Base-by-base conservation (phyloP, 2,329 filamentous ascomycete species). In the Daldinia sp. region DNA sequence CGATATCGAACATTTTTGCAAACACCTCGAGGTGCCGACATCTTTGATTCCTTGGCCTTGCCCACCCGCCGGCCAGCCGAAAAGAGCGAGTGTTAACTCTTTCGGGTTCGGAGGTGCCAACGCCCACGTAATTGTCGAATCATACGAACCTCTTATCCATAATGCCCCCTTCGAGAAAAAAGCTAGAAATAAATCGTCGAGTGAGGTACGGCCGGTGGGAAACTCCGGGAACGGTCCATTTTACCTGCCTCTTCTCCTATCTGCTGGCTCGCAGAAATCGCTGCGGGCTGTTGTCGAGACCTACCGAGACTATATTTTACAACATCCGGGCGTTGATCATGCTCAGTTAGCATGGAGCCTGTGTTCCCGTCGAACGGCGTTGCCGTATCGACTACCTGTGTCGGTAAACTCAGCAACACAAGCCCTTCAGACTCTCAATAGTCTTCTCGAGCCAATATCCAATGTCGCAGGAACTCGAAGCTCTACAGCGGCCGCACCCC, bases 101-200 rank as follows among this genome's bases (percentile, higher is more conserved):
- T 84, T 84, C 35, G 82, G 82, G 0, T 84, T 83, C 64, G 82
- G 82, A 6, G 82, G 82, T 20, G 79, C 81, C 10, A 84, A 84
- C 60, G 77, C 81, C 0, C 82, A 83, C 68, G 81, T 77, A 44
- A 83, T 84, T 55, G 60, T 84, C 26, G 82, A 84, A 72, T 69
- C 75, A 15, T 83, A 82, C 58, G 68, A 74, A 1, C 76, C 81
- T 0, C 60, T 71, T 0, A 67, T 81, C 3, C 81, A 81, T 57
- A 61, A 75, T 50, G 23, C 23, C 1, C 39, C 72, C 20, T 70
- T 48, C 51, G 54, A 33, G 33, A 33, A 41, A 12, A 35, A 10
- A n/a, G 30, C 4, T 18, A n/a, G 37, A 10, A 6, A 46, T 30
- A 6, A 48, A 28, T 6, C 13, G 12, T 5, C 9, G 3, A 4